These are phyloP conservation scores for Russula ochroleuca DNA, from an alignment of 768 basidiomycete species.

Conservation along the genomic window DNA sequence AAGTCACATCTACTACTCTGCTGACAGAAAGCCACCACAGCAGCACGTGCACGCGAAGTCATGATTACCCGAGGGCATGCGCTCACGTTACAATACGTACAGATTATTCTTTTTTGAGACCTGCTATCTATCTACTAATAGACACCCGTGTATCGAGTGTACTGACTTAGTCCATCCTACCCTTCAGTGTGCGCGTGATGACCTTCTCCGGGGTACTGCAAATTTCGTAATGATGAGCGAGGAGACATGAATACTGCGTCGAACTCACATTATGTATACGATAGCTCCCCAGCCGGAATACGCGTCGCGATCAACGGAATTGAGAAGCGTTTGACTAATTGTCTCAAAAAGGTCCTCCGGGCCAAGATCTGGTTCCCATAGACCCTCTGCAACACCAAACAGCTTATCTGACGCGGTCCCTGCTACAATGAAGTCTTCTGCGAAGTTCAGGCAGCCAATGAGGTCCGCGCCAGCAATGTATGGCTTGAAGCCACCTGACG, in stretches of 20 bases:
- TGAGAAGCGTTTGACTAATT: conserved; percentile 91
- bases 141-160: conserved; percentile 5
- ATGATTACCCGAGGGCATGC: not conserved
- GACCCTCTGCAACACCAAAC: conserved; percentile 94
- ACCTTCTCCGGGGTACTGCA: conserved; percentile 66
- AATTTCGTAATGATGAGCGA: conserved; percentile 18
- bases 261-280: conserved; percentile 88
- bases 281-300: conserved; percentile 96
- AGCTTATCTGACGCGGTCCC: conserved; percentile 91
- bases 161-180: conserved; percentile 76
- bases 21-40: not conserved
- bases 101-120: conserved; percentile 2
- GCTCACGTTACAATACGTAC: conserved; percentile 5
- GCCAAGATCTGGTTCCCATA: conserved; percentile 97
- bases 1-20: not conserved
- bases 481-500: conserved; percentile 70
- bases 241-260: conserved; percentile 5
- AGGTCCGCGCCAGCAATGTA: conserved; percentile 95
- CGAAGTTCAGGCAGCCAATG: conserved; percentile 89
- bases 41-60: not conserved
- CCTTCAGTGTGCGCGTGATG: conserved; percentile 82
- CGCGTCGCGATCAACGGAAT: conserved; percentile 93
- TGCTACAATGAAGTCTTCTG: conserved; percentile 95
- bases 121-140: conserved; percentile 3
- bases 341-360: conserved; percentile 98